Evolutionary conservation across 2,329 filamentous ascomycete species (phyloP).

Genomic region (Zymoseptoria pseudotritici): DNA sequence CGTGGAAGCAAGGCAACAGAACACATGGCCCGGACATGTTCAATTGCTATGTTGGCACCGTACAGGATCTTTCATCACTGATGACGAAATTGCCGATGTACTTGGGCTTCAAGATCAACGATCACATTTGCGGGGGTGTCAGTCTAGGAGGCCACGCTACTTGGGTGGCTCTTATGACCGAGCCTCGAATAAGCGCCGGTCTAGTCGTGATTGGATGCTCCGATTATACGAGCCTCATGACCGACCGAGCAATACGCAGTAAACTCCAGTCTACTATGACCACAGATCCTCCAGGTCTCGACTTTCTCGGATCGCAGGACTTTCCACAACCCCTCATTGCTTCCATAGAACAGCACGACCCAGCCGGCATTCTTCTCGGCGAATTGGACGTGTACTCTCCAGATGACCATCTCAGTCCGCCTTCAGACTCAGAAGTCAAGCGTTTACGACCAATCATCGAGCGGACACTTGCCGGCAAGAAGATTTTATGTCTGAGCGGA

Average conservation of each 20-base stretch:
- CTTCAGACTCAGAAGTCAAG: constrained; percentile 40
- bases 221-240: constrained; percentile 76
- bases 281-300: constrained; percentile 47
- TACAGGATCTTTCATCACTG: constrained; percentile 64
- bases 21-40: constrained; percentile 92
- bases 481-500: constrained; percentile 57
- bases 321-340: constrained; percentile 65
- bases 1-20: constrained; percentile 72
- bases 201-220: constrained; percentile 82
- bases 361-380: constrained; percentile 62
- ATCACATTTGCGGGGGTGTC: constrained; percentile 72
- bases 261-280: constrained; percentile 48
- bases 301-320: constrained; percentile 68
- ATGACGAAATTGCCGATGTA: constrained; percentile 74
- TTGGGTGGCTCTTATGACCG: constrained; percentile 75
- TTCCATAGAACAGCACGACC: constrained; percentile 61
- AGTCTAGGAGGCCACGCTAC: constrained; percentile 81
- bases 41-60: constrained; percentile 63
- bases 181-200: constrained; percentile 69
- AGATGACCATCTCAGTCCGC: constrained; percentile 25
- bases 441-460: constrained; percentile 30
- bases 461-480: constrained; percentile 48
- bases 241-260: constrained; percentile 65
- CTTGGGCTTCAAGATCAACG: constrained; percentile 45
- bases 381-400: constrained; percentile 27